A percentile compares a stretch with the other conserved stretches of the same genome.
phyloP scores from a whole-genome alignment of 2,329 filamentous ascomycete species.

The Zymoseptoria tritici region DNA sequence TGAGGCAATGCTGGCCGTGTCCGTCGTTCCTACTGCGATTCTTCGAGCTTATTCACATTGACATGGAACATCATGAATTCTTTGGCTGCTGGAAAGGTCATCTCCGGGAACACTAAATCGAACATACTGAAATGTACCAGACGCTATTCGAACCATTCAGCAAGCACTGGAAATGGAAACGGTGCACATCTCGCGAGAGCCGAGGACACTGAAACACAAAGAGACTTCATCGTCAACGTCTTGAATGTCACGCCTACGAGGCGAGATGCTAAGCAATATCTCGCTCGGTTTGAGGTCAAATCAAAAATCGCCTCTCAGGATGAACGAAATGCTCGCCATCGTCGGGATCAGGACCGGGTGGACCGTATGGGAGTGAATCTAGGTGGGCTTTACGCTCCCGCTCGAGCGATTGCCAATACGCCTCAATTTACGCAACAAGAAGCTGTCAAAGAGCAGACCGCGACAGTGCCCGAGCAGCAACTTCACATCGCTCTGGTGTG shows the following conservation, averaged over 20 bases:
- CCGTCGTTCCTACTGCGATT: not conserved
- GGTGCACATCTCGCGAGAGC: not conserved
- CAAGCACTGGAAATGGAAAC: constrained; percentile 18
- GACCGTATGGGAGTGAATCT: constrained; percentile 50
- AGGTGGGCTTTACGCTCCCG: constrained; percentile 52
- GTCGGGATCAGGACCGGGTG: constrained; percentile 21
- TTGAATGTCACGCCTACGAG: constrained; percentile 85
- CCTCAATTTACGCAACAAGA: constrained; percentile 54
- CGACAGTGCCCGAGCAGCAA: constrained; percentile 33
- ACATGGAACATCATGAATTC: constrained; percentile 32
- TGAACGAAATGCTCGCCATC: constrained; percentile 17
- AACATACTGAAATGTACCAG: constrained; percentile 10
- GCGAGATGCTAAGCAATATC: constrained; percentile 83
- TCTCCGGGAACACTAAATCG: constrained; percentile 21
- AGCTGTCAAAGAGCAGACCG: constrained; percentile 29
- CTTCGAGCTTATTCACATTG: not conserved
- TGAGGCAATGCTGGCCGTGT: not conserved
- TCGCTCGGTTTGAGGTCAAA: constrained; percentile 68
- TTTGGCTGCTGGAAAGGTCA: constrained; percentile 31
- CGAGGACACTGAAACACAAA: constrained; percentile 21
- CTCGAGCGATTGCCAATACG: constrained; percentile 50
- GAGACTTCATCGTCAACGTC: constrained; percentile 75
- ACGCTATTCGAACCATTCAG: constrained; percentile 6
- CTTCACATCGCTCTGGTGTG: constrained; percentile 81
- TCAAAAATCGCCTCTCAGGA: constrained; percentile 8